Base-by-base conservation (phyloP, 2,329 filamentous ascomycete species). In the Thielaviopsis populi region DNA sequence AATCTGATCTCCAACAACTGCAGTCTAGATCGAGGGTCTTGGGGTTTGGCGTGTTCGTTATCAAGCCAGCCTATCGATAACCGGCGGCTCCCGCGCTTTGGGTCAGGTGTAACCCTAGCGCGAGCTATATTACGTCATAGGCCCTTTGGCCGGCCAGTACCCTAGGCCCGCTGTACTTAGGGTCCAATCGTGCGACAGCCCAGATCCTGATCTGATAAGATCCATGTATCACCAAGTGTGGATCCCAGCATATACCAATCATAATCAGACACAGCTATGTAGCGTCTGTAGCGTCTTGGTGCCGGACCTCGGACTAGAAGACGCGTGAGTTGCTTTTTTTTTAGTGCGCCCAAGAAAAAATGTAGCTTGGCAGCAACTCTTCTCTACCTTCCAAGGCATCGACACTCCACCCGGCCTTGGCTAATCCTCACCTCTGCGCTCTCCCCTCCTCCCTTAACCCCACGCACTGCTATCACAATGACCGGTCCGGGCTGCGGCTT, bases 401-500 rank as follows among this genome's bases (percentile, higher is more conserved):
- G n/a, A n/a, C n/a, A n/a, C n/a, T 43, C 4, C 13, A 43, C 4
- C 41, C 11, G 17, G 22, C 2, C 22, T 33, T 54, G 27, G 15
- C 24, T 30, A 54, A 54, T 27, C 22, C 13, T 42, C n/a, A 33
- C 10, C 42, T 59, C 33, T 59, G 11, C 11, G 19, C 33, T 41
- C 13, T 24, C 22, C 40, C 19, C 13, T 5, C 10, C 8, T 59
- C 13, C n/a, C 19, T n/a, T n/a, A 3, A 19, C n/a, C 19, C 5
- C 37, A 11, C 19, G 11, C 33, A 8, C 56, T 42, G 30, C 17
- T 22, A 41, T 10, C 40, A 67, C 61, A 62, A 68, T 67, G 66
- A 74, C 77, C 69, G 76, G 75, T 59, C 80, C 80, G 65, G 83
- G 83, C 69, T 82, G 78, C 72, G 89, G 90, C 70, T 91, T 91